Conservation (phyloP, 345 rosid species). For the Aquilaria sinensis region DNA sequence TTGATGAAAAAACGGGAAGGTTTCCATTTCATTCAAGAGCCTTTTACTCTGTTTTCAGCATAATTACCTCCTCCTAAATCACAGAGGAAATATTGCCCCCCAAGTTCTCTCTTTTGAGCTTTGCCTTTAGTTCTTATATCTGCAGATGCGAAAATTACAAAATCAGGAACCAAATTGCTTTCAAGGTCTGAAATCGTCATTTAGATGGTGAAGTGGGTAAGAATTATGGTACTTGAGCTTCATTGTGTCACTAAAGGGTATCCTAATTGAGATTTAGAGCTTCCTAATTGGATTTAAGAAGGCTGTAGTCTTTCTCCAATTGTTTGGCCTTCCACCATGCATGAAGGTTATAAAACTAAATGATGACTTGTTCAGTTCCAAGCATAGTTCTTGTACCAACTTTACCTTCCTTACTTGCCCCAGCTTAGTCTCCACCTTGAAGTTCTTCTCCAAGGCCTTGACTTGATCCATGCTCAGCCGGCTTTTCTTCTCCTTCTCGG, state of each 20-base stretch:
- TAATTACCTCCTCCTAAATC: constrained; percentile 53
- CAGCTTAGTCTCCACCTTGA: constrained; percentile 79
- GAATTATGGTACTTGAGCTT: constrained; percentile 48
- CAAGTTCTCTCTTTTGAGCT: constrained; percentile 47
- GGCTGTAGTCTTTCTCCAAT: constrained; percentile 58
- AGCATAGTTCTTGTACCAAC: constrained; percentile 73
- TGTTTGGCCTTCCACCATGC: constrained; percentile 90
- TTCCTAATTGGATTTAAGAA: constrained; percentile 51
- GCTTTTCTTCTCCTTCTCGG: constrained; percentile 82
- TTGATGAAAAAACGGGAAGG: constrained; percentile 24
- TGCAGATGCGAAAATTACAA: constrained; percentile 16
- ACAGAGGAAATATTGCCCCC: constrained; percentile 44
- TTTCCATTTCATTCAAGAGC: constrained; percentile 16
- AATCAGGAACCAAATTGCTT: background rate
- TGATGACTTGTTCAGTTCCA: constrained; percentile 83
- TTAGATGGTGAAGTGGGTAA: background rate
- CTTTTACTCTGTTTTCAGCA: constrained; percentile 30
- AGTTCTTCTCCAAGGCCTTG: constrained; percentile 79
- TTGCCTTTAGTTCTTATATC: constrained; percentile 70
- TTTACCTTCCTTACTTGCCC: constrained; percentile 78
- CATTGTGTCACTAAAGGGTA: constrained; percentile 64
- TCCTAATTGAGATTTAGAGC: constrained; percentile 55
- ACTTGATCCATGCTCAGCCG: constrained; percentile 71
- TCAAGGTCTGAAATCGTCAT: too few relatives aligned
- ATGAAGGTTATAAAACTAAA: constrained; percentile 89